Conservation (phyloP, 2,329 filamentous ascomycete genomes). For the Fusarium sp. region DNA sequence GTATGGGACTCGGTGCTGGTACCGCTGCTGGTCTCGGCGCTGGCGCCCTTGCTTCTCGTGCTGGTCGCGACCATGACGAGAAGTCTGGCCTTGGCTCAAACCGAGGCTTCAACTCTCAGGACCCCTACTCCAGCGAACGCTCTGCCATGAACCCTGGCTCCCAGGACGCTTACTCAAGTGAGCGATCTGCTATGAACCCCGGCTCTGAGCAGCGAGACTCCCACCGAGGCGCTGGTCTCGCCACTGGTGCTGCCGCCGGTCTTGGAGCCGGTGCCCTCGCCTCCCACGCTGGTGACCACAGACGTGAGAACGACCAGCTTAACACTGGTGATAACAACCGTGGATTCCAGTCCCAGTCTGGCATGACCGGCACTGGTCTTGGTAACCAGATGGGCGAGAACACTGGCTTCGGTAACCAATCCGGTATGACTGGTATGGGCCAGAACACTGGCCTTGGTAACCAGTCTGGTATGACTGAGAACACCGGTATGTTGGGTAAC, state of each 20-base stretch:
- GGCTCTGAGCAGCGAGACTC: not conserved
- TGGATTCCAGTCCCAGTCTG: not conserved
- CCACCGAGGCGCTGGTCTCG: not conserved
- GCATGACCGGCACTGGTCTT: not conserved
- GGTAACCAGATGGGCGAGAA: not conserved
- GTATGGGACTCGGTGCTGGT: not conserved
- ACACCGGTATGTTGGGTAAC: not conserved
- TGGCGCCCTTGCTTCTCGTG: not conserved
- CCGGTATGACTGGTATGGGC: not conserved
- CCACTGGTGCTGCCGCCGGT: constrained; percentile 17
- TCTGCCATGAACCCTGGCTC: not conserved
- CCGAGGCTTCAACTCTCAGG: not conserved
- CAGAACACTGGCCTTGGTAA: not conserved
- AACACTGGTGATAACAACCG: not conserved
- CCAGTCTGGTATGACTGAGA: not conserved
- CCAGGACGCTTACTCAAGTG: not conserved
- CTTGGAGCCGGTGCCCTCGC: constrained; percentile 24
- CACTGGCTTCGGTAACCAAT: not conserved
- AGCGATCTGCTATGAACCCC: not conserved
- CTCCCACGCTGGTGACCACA: not conserved
- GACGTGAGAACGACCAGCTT: not conserved
- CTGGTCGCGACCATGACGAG: not conserved
- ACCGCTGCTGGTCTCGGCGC: not conserved
- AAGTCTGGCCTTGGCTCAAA: not conserved
- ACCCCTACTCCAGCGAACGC: not conserved